Base-by-base conservation (phyloP, 257 asterid genomes). In the Lantana camara region DNA sequence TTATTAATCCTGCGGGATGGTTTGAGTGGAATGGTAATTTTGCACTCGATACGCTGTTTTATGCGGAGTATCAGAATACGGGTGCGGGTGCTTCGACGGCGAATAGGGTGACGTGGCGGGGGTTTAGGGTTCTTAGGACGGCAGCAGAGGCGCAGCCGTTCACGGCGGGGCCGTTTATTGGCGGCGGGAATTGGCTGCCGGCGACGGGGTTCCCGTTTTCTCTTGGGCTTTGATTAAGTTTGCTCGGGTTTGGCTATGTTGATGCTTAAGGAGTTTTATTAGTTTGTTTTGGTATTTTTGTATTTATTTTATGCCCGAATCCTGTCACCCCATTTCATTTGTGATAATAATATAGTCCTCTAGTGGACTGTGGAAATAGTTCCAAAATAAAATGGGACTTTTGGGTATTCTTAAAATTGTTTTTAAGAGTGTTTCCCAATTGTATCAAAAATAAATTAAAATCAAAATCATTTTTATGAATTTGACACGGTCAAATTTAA, bases 1-100 rank as follows among this genome's bases (percentile, higher is more conserved):
- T 80, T 0, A 80, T 83, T 11, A 12, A 62, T 6, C 86, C 89
- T 0, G 84, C 79, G 0, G 89, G 89, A 0, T 83, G 89, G 89
- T 75, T 5, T 20, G 60, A 35, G 59, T 80, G 86, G 89, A 12
- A 61, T 3, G 89, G 85, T 3, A 72, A 80, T 48, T 77, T 80
- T 24, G 89, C 83, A 52, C 44, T 77, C 0, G 14, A 65, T 22
- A 83, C 85, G 0, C 3, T 83, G 47, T 83, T 69, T 57, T 83
- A 83, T 16, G 90, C 86, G 1, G 90, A 83, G 76, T 78, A 83
- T 69, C 62, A 27, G 60, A 83, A 83, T 66, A 80, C 79, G 0
- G 90, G 90, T 0, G 72, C 81, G 0, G 84, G 89, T 0, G 80
- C 89, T 0, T 72, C 14, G 0, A 75, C 82, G 15, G 42, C 56